A percentile compares a stretch with the other conserved stretches of the same genome.
Evolutionary conservation across 441 rosid species (phyloP).

Genomic region (Raphanus hybrid): DNA sequence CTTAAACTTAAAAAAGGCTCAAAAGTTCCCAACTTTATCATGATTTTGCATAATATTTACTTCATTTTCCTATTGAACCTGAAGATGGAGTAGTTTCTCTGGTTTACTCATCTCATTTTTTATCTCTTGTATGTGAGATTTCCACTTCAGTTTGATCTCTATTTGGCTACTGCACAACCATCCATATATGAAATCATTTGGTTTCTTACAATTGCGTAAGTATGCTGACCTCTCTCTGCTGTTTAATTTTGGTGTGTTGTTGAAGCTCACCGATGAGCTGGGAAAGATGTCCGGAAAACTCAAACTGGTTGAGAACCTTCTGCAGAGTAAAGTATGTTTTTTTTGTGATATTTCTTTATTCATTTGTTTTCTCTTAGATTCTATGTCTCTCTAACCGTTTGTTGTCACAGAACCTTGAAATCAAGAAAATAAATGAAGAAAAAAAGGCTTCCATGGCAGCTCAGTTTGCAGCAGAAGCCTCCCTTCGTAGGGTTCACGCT

Average conservation of each 20-base stretch:
- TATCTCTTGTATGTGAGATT: background rate
- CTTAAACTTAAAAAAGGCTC: too few species aligned
- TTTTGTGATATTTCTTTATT: constrained; percentile 2
- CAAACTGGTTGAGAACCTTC: constrained; percentile 40
- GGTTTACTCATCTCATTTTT: background rate
- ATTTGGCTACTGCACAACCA: background rate
- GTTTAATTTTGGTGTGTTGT: constrained; percentile 14
- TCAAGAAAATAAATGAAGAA: constrained; percentile 93
- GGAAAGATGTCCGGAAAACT: constrained; percentile 36
- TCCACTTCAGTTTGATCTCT: background rate
- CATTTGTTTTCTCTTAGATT: background rate
- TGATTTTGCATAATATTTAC: background rate
- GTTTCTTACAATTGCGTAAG: background rate
- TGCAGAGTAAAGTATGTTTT: constrained; percentile 76
- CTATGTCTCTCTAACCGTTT: constrained; percentile 7
- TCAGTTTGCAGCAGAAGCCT: constrained; percentile 99
- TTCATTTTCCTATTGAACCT: background rate
- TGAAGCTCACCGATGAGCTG: constrained; percentile 76
- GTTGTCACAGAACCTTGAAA: constrained; percentile 80
- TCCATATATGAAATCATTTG: background rate
- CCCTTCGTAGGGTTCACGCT: constrained; percentile 96
- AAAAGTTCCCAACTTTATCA: too few species aligned
- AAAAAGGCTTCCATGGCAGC: constrained; percentile 99
- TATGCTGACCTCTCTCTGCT: constrained; percentile 11
- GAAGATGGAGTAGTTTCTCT: background rate